Evolutionary conservation across 805 yeast genomes (phyloP).

Genomic region (Myxozyma melibiosi): DNA sequence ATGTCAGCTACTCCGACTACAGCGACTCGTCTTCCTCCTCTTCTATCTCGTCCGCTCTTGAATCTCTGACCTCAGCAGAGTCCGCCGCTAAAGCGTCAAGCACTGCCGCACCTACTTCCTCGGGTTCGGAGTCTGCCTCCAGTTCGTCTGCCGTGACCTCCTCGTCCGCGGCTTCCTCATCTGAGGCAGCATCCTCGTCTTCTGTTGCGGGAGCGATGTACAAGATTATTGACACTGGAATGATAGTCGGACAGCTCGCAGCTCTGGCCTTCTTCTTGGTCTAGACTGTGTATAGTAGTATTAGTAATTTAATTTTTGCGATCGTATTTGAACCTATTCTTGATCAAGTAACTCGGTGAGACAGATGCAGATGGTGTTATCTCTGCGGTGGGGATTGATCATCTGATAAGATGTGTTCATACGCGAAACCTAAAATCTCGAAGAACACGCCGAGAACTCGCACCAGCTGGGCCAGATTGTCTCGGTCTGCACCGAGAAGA

Average conservation of each 20-base stretch:
- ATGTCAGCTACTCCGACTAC: conserved; percentile 27
- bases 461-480: too few relatives aligned
- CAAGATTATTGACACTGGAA: not conserved
- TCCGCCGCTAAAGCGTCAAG: not conserved
- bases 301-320: not conserved
- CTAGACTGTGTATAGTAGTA: not conserved
- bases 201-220: conserved; percentile 6
- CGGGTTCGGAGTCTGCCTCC: not conserved
- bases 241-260: conserved; percentile 3
- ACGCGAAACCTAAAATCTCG: not conserved
- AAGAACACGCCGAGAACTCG: not conserved
- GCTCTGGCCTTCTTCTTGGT: conserved; percentile 4
- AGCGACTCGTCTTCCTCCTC: conserved; percentile 6
- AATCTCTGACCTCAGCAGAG: not conserved
- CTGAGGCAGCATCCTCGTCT: not conserved
- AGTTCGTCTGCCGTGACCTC: not conserved
- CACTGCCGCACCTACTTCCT: not conserved
- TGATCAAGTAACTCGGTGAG: too few relatives aligned
- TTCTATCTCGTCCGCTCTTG: conserved; percentile 1
- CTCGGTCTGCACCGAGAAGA: too few relatives aligned
- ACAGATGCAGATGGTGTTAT: not conserved
- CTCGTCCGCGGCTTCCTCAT: not conserved
- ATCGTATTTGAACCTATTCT: too few relatives aligned
- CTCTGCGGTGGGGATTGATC: not conserved
- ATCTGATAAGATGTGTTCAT: not conserved